These are phyloP conservation scores for Forsythia suspensa DNA, from an alignment of 257 asterid genomes.

Conservation along the genomic window DNA sequence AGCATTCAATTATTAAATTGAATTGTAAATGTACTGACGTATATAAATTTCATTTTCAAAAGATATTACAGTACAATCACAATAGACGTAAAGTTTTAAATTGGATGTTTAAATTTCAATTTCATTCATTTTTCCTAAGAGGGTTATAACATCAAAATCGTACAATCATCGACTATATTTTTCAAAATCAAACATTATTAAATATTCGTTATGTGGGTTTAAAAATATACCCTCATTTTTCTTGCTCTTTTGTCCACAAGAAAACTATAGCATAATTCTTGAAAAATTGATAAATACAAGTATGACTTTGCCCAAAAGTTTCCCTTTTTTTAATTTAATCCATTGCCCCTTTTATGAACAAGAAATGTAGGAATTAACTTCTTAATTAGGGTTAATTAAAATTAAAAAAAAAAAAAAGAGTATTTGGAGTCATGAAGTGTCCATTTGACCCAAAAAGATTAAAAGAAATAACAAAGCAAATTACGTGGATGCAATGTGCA, in stretches of 20 bases:
- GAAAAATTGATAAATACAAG: slow-evolving; percentile 4
- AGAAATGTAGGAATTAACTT: not conserved
- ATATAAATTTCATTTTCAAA: too few relatives aligned
- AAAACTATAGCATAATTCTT: not conserved
- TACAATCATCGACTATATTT: not conserved
- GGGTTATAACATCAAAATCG: not conserved
- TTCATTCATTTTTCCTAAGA: too few relatives aligned
- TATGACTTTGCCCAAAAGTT: not conserved
- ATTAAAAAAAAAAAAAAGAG: too few relatives aligned
- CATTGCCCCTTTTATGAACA: not conserved
- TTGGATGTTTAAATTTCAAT: too few relatives aligned
- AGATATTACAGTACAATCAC: too few relatives aligned
- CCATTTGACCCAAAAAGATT: slow-evolving; percentile 18
- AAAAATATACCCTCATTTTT: not conserved
- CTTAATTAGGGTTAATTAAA: not conserved
- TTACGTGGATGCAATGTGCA: slow-evolving; percentile 33
- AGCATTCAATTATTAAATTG: not conserved
- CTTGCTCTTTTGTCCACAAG: not conserved
- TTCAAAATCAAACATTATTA: not conserved
- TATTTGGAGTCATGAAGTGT: not conserved
- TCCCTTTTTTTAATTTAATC: not conserved
- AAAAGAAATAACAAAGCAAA: slow-evolving; percentile 7
- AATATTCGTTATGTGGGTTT: not conserved
- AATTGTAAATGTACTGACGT: too few relatives aligned
- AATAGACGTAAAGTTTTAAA: too few relatives aligned